Conservation (phyloP, 345 rosid genomes). For the Litchi chinensis region DNA sequence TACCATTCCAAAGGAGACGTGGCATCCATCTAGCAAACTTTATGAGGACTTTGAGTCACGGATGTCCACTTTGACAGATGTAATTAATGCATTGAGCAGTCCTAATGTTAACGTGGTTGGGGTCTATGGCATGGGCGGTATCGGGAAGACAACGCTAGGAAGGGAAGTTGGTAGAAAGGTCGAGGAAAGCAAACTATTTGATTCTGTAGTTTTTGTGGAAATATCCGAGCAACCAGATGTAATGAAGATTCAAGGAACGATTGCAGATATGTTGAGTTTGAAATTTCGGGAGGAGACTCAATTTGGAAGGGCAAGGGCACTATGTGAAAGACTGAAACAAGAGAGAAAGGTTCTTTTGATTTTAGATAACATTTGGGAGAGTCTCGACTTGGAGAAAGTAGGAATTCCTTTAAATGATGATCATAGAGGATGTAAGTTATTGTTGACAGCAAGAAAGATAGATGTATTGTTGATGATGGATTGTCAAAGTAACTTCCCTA, state of each 20-base stretch:
- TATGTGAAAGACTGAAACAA: slow-evolving; percentile 14
- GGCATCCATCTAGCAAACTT: neutral
- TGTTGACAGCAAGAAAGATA: slow-evolving; percentile 26
- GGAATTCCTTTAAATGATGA: slow-evolving; percentile 33
- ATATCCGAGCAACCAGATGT: slow-evolving; percentile 16
- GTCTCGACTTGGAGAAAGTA: slow-evolving; percentile 15
- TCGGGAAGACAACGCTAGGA: slow-evolving; percentile 13
- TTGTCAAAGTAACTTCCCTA: neutral
- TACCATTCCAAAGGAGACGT: neutral
- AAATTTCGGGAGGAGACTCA: neutral
- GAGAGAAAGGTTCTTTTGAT: slow-evolving; percentile 25
- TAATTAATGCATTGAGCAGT: neutral
- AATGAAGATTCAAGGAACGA: slow-evolving; percentile 17
- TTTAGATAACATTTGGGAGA: slow-evolving; percentile 35
- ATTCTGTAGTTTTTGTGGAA: slow-evolving; percentile 6
- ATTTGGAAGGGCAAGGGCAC: neutral
- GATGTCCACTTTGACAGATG: neutral
- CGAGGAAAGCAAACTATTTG: slow-evolving; percentile 2
- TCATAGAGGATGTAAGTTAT: slow-evolving; percentile 25
- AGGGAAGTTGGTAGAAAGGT: slow-evolving; percentile 2
- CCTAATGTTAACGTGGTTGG: neutral
- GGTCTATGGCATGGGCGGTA: neutral
- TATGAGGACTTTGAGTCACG: neutral
- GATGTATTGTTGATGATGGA: slow-evolving; percentile 24
- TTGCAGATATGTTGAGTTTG: slow-evolving; percentile 22